Base-by-base conservation (phyloP, 371 early-diverging fungal species). In the Lichtheimia ornata region DNA sequence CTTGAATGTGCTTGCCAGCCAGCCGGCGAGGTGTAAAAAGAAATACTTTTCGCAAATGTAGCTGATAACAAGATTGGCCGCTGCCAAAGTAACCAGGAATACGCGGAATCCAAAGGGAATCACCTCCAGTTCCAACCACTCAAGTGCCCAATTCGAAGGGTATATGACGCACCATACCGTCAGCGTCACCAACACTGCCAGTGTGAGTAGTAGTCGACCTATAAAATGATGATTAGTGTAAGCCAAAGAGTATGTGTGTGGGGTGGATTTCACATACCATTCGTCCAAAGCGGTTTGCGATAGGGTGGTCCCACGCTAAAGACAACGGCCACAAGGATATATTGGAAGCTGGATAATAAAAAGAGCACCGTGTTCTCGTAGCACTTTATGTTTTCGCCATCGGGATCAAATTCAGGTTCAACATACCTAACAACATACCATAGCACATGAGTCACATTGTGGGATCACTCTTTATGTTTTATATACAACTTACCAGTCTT, bases 291-390 rank as follows among this genome's bases (percentile, higher is more conserved):
- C 0, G 91, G 77, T 69, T 91, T 83, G 43, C 97, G 87, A 63
- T 94, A 97, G 1, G 98, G 99, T 20, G 94, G 93, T 0, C 99
- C 99, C 3, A 92, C 93, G 73, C 93, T 94, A 65, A 96, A 96
- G 18, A 96, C 94, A 25, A 91, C 79, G 1, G 95, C 98, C 14
- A 92, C 85, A 7, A 90, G 73, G 22, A 97, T 80, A 74, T 99
- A 99, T 77, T 96, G 97, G 72, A 88, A 99, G 57, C 90, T 89
- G 15, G 94, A 92, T 5, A 94, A 47, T 58, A 94, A 64, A 71
- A 98, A 99, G 53, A 99, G 78, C 4, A 84, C 88, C 5, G 96
- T 93, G 73, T 97, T 96, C 69, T 97, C 97, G 54, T 76, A 88
- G 59, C 91, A 86, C 44, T 64, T 63, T 50, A 94, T 90, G 49